Base-by-base conservation (phyloP, 805 yeast species). In the Monosporozyma unispora region DNA sequence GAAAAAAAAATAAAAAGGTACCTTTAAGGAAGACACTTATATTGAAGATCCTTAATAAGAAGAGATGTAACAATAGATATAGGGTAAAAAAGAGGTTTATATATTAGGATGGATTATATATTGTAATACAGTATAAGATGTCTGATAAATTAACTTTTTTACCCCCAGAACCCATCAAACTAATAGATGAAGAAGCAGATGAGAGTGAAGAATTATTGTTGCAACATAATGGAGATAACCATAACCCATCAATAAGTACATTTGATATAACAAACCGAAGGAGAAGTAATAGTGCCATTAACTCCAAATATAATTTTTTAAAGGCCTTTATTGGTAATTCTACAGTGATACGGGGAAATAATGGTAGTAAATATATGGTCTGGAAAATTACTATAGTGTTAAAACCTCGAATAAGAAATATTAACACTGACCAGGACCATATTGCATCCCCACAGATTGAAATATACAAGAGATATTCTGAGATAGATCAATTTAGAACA, bases 391-490 rank as follows among this genome's bases (percentile, higher is more conserved):
- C 61, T 3, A 38, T 61, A 3, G 41, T 57, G 7, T 42, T 63
- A 22, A 51, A 57, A 40, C 52, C 52, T 3, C 48, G 43, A 18
- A 28, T 18, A 14, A 44, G n/a, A 11, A 12, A 48, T n/a, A 35
- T 21, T 3, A 23, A 47, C 16, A 48, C 43, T 27, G 46, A 18
- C 14, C 35, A 11, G 16, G 16, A 31, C 16, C 35, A 31, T 22
- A 40, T 43, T n/a, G 50, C 46, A 3, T 45, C 47, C 10, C 59
- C 59, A 3, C 50, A 53, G 25, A 71, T 84, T 18, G 61, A 67
- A 43, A 57, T 79, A 3, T 76, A 79, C 59, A 79, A 77, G 60
- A 62, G 96, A 37, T 87, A 83, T 63, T 75, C 79, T 33, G 91
- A 86, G 43, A 77, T 87, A 52, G 81, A 67, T 38, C 53, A 50